Evolutionary conservation across 441 rosid species (phyloP), one percentile per base, ranked within the genome.

Genomic region (Bruguiera hainesii): DNA sequence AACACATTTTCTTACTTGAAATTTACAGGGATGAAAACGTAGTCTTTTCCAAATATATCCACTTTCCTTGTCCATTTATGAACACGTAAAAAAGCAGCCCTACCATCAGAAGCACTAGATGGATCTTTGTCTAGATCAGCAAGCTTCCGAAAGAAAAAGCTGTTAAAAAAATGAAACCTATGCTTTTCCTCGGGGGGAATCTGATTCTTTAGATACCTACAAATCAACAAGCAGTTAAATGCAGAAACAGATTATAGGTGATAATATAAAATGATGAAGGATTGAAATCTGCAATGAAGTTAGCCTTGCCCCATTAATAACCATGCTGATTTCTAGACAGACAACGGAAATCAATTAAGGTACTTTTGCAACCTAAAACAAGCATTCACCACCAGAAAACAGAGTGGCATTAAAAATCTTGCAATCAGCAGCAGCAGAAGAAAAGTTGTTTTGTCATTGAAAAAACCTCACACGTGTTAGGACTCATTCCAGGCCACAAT

Each of bases 131-230:
- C 97, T 28, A 89, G 71, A 81, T 92, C 93, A 71, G 96, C 99
- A 59, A 96, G 91, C 87, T 96, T 96, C 69, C 94, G 83, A 76
- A 92, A 92, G 88, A 92, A 96, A 81, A 96, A 96, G 75, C 99
- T 83, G 79, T 88, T 96, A 69, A 96, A 96, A 73, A 96, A 92
- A 80, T 92, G 91, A 75, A 85, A 93, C 64, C 90, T 81, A 31
- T 77, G 87, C 33, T 69, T 80, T 39, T 89, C 88, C 63, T 81
- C 86, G 0, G 84, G 75, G 66, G 67, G 83, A 82, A 96, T 77
- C 60, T 64, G 83, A 73, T 78, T 86, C 87, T 88, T 88, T 74
- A 96, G 73, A 69, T 93, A 90, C 76, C 98, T 96, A 78, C 56
- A 53, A 75, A 63, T 42, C 73, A 18, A 64, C 21, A 7, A 19